Percentiles rank a stretch among this genome's conserved stretches.
Conservation (phyloP, 768 basidiomycete species). For the Termitomyces heimii region DNA sequence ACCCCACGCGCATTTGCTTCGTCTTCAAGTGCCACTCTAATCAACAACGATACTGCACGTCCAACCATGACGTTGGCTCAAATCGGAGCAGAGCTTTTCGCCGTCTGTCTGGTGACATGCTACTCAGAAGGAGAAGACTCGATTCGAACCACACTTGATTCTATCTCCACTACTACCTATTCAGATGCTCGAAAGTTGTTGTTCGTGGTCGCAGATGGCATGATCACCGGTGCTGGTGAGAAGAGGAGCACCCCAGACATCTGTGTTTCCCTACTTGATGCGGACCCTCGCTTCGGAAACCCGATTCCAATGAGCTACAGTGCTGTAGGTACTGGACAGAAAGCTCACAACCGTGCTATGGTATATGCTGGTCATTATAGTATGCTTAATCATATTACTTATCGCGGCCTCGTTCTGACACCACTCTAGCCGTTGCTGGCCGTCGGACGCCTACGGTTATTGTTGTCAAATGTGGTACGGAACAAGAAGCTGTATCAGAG, state of each 20-base stretch:
- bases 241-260: constrained; percentile 95
- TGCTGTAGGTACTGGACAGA: constrained; percentile 86
- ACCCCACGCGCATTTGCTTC: constrained; percentile 45
- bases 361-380: constrained; percentile 99
- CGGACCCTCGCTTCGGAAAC: constrained; percentile 93
- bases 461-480: constrained; percentile 94
- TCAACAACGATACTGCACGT: constrained; percentile 39
- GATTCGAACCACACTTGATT: constrained; percentile 86
- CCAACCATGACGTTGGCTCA: constrained; percentile 81
- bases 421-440: constrained; percentile 61
- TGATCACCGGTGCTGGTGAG: constrained; percentile 98
- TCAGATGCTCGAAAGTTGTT: constrained; percentile 89
- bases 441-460: constrained; percentile 92
- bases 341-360: constrained; percentile 92
- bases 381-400: constrained; percentile 34
- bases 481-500: constrained; percentile 72
- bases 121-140: constrained; percentile 97
- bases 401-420: not conserved
- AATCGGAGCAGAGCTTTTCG: constrained; percentile 93
- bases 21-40: constrained; percentile 51
- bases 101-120: constrained; percentile 93
- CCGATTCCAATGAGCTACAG: constrained; percentile 91
- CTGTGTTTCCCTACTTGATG: constrained; percentile 86
- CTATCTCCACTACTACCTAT: constrained; percentile 86
- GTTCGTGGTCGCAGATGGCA: constrained; percentile 94